A percentile compares a stretch with the other conserved stretches of the same genome.
phyloP scores from a whole-genome alignment of 1,139 yeast species.

The Candida sanyaensis region DNA sequence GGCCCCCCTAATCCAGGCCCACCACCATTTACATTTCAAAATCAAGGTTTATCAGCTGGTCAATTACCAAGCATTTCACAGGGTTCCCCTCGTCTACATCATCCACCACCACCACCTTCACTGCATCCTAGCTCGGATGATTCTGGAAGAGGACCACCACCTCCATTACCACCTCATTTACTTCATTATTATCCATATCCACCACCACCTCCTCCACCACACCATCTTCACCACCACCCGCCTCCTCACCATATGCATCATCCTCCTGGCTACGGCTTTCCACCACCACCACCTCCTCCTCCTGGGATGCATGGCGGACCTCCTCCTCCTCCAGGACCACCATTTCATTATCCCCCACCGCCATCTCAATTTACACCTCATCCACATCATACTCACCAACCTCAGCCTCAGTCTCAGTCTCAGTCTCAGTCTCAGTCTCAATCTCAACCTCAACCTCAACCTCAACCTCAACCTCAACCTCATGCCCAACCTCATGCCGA shows the following conservation, averaged over 20 bases:
- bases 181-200: slow-evolving; percentile 11
- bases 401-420: too few species aligned
- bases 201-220: slow-evolving; percentile 13
- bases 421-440: too few species aligned
- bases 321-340: slow-evolving; percentile 6
- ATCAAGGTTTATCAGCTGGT: neutral
- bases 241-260: slow-evolving; percentile 12
- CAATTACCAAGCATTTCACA: neutral
- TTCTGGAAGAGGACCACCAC: slow-evolving; percentile 6
- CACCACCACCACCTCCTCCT: slow-evolving; percentile 10
- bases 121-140: neutral
- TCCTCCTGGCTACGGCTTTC: slow-evolving; percentile 8
- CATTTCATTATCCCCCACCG: slow-evolving; percentile 5
- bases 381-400: too few species aligned
- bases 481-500: too few species aligned
- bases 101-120: neutral
- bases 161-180: slow-evolving; percentile 8
- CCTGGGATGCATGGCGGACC: slow-evolving; percentile 4
- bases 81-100: neutral
- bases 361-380: neutral
- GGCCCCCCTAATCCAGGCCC: neutral
- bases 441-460: too few species aligned
- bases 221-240: slow-evolving; percentile 5
- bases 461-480: neutral
- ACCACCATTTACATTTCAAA: neutral